These are phyloP conservation scores for Phytopythium boreale DNA, from an alignment of 352 stramenopile genomes.

Conservation along the genomic window DNA sequence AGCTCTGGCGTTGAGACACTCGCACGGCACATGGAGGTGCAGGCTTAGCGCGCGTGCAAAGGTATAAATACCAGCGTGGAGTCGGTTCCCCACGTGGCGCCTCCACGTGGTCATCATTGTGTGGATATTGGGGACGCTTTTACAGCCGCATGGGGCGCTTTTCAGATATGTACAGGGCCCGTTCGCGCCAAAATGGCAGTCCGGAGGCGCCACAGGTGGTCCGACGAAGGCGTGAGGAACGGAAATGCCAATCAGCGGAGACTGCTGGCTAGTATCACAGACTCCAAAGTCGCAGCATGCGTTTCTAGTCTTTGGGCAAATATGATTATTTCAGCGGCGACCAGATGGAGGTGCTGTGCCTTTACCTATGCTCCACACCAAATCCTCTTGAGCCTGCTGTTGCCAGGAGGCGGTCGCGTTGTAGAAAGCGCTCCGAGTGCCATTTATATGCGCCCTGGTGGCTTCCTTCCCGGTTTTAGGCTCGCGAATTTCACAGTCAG, in stretches of 20 bases:
- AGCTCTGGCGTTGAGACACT: background rate
- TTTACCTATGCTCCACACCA: background rate
- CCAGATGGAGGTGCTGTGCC: background rate
- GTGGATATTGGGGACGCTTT: background rate
- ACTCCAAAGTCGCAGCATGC: too few species aligned
- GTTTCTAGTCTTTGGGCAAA: background rate
- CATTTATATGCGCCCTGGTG: background rate
- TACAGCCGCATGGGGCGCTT: background rate
- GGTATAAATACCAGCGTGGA: background rate
- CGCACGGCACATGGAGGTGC: background rate
- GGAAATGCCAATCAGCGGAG: slow-evolving; percentile 1
- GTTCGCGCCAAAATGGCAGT: background rate
- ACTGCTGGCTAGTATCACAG: background rate
- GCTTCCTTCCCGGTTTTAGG: background rate
- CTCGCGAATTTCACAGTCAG: background rate
- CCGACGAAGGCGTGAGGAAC: background rate
- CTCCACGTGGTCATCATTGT: slow-evolving; percentile 6
- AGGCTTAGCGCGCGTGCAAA: background rate
- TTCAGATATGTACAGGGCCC: background rate
- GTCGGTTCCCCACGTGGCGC: slow-evolving; percentile 9
- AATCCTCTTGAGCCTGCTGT: background rate
- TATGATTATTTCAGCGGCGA: background rate
- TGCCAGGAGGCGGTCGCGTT: background rate
- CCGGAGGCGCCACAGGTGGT: background rate
- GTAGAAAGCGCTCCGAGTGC: background rate